Base-by-base conservation (phyloP, 2,329 filamentous ascomycete species). In the Cladorrhinum sp. region DNA sequence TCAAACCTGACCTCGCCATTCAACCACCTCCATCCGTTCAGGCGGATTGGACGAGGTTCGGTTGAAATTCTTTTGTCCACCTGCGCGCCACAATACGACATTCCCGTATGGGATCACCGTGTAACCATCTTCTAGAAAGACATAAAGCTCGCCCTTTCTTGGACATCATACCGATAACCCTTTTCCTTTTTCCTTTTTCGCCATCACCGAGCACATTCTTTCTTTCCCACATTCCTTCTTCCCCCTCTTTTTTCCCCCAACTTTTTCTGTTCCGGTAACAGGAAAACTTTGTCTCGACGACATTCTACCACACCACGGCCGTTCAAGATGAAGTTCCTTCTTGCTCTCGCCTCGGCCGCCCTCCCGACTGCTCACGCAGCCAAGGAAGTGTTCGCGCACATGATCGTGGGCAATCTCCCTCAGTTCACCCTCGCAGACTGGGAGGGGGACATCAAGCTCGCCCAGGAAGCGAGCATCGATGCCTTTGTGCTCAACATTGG, bases 331-430 rank as follows among this genome's bases (percentile, higher is more conserved):
- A 58, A 56, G 33, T 23, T 51, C 8, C 21, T 59, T 18, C 30
- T 58, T 16, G 48, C 59, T 16, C 58, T 61, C 18, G 58, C 55
- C 14, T 53, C 53, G 12, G 30, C 58, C 21, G 49, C 33, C 51
- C 14, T 60, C 12, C 53, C 56, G 8, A 56, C 49, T 36, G 62
- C 30, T 18, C 62, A 59, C 28, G 63, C 63, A 12, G 62, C 59
- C 21, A 64, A 62, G 30, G 62, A 64, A 12, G 64, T 65, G 23
- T 65, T 65, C 60, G 64, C 64, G 18, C 62, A 65, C 49, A 55
- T 62, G 26, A 62, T 65, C 16, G 61, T 63, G 16, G 61, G 61
- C 36, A 65, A 65, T 18, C 58, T 57, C 8, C 18, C n/a, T 20
- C 14, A 18, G 7, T 55, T 58, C 16, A 28, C 28, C 39, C 18